These are phyloP conservation scores for Cinnamomum micranthum DNA, from an alignment of 164 flowering plant species.

Conservation along the genomic window DNA sequence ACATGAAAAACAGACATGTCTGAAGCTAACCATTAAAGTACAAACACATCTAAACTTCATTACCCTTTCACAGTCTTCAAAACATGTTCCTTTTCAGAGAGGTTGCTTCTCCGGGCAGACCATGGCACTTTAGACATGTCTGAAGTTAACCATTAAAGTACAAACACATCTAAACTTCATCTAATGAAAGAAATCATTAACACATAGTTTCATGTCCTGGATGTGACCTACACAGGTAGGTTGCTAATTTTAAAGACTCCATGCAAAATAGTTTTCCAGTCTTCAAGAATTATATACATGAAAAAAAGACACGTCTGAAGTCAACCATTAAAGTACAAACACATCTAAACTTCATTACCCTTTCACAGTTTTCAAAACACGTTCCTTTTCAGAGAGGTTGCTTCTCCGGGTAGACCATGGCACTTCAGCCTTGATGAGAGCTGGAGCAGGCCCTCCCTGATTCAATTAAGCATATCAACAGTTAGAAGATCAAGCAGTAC, in stretches of 20 bases:
- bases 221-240: too few relatives aligned
- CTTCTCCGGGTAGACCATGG: conserved; percentile 88
- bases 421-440: conserved; percentile 70
- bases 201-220: too few relatives aligned
- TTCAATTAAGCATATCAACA: neutral
- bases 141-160: too few relatives aligned
- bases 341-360: conserved; percentile 51
- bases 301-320: too few relatives aligned
- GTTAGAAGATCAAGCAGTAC: conserved; percentile 7
- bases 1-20: too few relatives aligned
- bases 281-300: too few relatives aligned
- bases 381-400: conserved; percentile 69
- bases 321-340: too few relatives aligned
- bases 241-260: too few relatives aligned
- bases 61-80: conserved; percentile 98
- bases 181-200: too few relatives aligned
- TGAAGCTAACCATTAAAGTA: too few relatives aligned
- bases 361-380: conserved; percentile 84
- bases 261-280: too few relatives aligned
- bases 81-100: conserved; percentile 76
- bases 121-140: conserved; percentile 65
- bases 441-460: conserved; percentile 66
- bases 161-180: too few relatives aligned
- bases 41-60: neutral
- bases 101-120: conserved; percentile 71